A percentile compares a stretch with the other conserved stretches of the same genome.
phyloP scores from a whole-genome alignment of 176 grass and related monocot species.

The Pontederia paniculata region DNA sequence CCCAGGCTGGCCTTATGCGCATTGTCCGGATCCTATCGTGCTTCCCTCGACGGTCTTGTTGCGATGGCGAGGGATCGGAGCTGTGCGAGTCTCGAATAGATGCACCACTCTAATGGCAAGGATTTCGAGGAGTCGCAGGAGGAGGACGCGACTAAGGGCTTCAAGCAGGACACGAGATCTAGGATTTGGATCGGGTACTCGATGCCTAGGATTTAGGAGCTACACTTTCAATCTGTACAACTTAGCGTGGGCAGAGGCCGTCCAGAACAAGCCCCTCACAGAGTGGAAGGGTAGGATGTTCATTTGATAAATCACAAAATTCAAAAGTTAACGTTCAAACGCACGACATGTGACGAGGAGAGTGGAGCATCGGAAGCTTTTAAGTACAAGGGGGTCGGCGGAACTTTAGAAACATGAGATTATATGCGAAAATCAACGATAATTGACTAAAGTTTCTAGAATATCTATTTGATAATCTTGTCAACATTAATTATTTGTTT shows the following conservation, averaged over 20 bases:
- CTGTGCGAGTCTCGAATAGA: not conserved
- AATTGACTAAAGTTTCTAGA: no score
- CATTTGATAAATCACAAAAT: no score
- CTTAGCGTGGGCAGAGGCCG: constrained; percentile 78
- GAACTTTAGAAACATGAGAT: no score
- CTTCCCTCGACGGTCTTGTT: constrained; percentile 10
- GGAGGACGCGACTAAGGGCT: constrained; percentile 63
- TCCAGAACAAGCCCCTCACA: constrained; percentile 79
- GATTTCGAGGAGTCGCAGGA: constrained; percentile 41
- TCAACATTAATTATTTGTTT: no score
- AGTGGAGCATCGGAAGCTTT: no score
- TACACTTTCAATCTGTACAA: constrained; percentile 50
- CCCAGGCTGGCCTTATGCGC: not conserved
- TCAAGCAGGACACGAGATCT: constrained; percentile 40
- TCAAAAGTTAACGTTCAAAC: no score
- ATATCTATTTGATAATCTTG: no score
- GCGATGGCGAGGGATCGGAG: constrained; percentile 18
- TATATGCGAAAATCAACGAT: no score
- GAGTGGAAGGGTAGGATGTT: no score
- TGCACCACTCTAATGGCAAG: constrained; percentile 23
- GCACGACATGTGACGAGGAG: no score
- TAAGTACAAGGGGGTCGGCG: no score
- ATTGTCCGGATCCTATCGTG: constrained; percentile 10
- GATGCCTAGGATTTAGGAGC: constrained; percentile 60
- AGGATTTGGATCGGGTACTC: constrained; percentile 73